phyloP scores from a whole-genome alignment of 2,329 filamentous ascomycete genomes.

The Celoporthe dispersa region DNA sequence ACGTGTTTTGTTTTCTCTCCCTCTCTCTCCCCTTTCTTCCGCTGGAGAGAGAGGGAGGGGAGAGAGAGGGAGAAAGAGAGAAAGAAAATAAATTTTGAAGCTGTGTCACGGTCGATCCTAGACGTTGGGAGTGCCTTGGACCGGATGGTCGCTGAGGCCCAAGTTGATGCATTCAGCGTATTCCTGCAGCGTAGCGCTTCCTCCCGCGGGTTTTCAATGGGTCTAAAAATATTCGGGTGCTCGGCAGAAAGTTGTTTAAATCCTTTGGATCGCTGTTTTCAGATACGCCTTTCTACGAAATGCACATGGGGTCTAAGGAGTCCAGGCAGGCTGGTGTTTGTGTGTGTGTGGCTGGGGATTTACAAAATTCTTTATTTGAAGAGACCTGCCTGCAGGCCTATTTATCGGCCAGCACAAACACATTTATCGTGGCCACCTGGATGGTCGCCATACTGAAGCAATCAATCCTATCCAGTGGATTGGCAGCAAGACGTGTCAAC shows the following conservation, averaged over 20 bases:
- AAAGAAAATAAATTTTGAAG: not conserved
- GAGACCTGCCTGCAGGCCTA: not conserved
- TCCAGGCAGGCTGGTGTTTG: not conserved
- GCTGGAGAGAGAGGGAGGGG: not conserved
- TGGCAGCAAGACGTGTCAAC: not conserved
- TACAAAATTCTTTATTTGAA: not conserved
- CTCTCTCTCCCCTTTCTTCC: too few species aligned
- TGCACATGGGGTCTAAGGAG: not conserved
- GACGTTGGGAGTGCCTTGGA: not conserved
- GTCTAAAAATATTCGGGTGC: slow-evolving; percentile 13
- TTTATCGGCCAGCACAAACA: not conserved
- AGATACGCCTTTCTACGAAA: not conserved
- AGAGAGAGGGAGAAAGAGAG: too few species aligned
- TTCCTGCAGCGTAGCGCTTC: slow-evolving; percentile 1
- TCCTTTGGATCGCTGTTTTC: slow-evolving; percentile 5
- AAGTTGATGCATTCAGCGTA: not conserved
- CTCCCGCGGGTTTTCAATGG: not conserved
- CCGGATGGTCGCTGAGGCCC: not conserved
- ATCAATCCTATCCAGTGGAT: not conserved
- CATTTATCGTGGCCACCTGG: not conserved
- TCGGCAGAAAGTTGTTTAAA: slow-evolving; percentile 1
- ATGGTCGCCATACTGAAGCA: not conserved
- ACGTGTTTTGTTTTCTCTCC: not conserved
- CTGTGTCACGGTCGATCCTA: not conserved
- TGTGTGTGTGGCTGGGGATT: slow-evolving; percentile 2